Percentiles rank a stretch among this genome's conserved stretches.
Conservation (phyloP, 768 basidiomycete genomes). For the Hypholoma sublateritium region DNA sequence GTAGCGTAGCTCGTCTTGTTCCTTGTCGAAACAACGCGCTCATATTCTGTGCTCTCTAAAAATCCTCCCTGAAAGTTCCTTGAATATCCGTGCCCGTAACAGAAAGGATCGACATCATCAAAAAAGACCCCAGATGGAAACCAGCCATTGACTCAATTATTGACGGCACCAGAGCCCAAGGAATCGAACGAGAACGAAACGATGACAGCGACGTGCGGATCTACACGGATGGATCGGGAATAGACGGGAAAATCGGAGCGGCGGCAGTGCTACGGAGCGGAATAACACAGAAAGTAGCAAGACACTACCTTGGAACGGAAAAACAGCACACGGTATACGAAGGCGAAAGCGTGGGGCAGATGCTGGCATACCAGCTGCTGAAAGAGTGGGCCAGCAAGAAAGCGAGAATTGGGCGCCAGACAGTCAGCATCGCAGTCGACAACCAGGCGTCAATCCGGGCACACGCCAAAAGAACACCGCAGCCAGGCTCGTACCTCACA, state of each 20-base stretch:
- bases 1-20: too few species aligned
- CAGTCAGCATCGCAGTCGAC: neutral
- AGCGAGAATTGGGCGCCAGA: too few species aligned
- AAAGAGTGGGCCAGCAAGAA: neutral
- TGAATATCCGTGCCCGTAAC: too few species aligned
- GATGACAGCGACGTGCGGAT: slow-evolving; percentile 12
- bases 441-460: neutral
- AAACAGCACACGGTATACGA: slow-evolving; percentile 5
- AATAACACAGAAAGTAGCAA: neutral
- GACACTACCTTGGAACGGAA: slow-evolving; percentile 5
- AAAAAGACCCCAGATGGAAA: slow-evolving; percentile 4
- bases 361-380: neutral
- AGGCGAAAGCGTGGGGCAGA: slow-evolving; percentile 5
- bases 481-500: neutral
- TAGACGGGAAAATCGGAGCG: slow-evolving; percentile 13
- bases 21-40: too few species aligned
- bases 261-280: slow-evolving; percentile 7
- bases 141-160: neutral
- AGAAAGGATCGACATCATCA: slow-evolving; percentile 1
- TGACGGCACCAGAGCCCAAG: slow-evolving; percentile 12
- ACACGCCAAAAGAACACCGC: neutral
- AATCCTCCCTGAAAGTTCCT: too few species aligned
- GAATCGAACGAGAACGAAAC: slow-evolving; percentile 1
- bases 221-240: slow-evolving; percentile 17
- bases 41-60: too few species aligned